A percentile compares a stretch with the other conserved stretches of the same genome.
phyloP scores from a whole-genome alignment of 1,284 basidiomycete genomes.

The Sanghuangporus weigelae region DNA sequence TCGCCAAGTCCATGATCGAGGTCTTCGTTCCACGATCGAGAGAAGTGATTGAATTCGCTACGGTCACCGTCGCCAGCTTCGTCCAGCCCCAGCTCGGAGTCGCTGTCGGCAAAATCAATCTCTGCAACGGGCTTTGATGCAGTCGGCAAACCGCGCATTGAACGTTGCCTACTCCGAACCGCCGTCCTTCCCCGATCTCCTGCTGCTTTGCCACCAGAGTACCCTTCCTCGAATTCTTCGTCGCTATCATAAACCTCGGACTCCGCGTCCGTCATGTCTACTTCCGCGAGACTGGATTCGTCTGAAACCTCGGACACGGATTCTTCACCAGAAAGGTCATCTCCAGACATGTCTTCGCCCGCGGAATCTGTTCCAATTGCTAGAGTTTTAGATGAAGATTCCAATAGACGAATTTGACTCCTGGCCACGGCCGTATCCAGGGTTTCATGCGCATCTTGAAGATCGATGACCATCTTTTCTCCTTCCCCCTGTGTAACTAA shows the following conservation, averaged over 20 bases:
- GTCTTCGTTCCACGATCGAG: slow-evolving; percentile 34
- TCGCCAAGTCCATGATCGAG: slow-evolving; percentile 25
- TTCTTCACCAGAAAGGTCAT: not conserved
- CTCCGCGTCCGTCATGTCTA: slow-evolving; percentile 15
- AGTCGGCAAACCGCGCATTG: slow-evolving; percentile 30
- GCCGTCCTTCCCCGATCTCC: slow-evolving; percentile 38
- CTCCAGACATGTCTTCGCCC: slow-evolving; percentile 7
- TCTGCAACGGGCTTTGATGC: slow-evolving; percentile 33
- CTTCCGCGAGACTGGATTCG: slow-evolving; percentile 26
- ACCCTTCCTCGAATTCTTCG: slow-evolving; percentile 23
- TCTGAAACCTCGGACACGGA: not conserved
- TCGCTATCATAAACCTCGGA: slow-evolving; percentile 28
- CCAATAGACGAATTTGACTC: slow-evolving; percentile 85
- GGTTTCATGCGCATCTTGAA: slow-evolving; percentile 84
- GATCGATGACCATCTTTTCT: slow-evolving; percentile 94
- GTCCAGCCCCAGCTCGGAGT: slow-evolving; percentile 58
- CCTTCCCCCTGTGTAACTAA: slow-evolving; percentile 67
- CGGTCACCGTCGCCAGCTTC: slow-evolving; percentile 28
- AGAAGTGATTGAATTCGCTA: not conserved
- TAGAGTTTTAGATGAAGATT: slow-evolving; percentile 45
- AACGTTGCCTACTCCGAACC: slow-evolving; percentile 42
- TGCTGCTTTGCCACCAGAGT: slow-evolving; percentile 22
- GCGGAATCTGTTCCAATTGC: not conserved
- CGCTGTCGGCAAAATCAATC: slow-evolving; percentile 74
- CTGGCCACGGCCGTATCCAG: slow-evolving; percentile 81